Percentiles rank a stretch among this genome's conserved stretches.
phyloP scores from a whole-genome alignment of 202 grass and related monocot species.

The Musa balbisiana region DNA sequence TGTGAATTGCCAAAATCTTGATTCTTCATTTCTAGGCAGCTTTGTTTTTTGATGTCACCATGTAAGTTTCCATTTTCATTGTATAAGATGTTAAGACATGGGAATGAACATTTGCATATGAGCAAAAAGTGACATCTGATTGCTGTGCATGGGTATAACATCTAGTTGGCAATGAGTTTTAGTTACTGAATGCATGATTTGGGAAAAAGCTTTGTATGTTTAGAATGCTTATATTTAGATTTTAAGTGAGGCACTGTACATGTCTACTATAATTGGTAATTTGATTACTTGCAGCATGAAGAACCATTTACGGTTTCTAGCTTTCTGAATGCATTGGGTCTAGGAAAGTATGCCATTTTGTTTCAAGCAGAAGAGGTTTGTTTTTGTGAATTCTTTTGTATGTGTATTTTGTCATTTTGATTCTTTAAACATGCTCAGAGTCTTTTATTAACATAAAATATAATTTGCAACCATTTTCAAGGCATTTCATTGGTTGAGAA shows the following conservation, averaged over 20 bases:
- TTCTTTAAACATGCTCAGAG: neutral
- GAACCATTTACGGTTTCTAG: conserved; percentile 38
- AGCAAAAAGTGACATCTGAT: too few relatives aligned
- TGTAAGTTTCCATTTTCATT: too few relatives aligned
- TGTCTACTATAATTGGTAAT: conserved; percentile 24
- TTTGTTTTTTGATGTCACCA: too few relatives aligned
- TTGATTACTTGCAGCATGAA: conserved; percentile 41
- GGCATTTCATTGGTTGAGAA: neutral
- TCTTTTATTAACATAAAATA: neutral
- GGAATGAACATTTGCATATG: too few relatives aligned
- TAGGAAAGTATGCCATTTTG: conserved; percentile 62
- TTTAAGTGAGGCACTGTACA: neutral
- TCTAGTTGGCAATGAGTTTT: too few relatives aligned
- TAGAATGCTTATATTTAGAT: conserved; percentile 1
- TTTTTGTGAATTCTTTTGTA: neutral
- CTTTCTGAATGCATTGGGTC: conserved; percentile 55
- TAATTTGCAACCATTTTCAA: neutral
- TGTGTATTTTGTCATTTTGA: neutral
- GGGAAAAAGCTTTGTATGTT: neutral
- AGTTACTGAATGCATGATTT: too few relatives aligned
- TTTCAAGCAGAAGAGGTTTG: conserved; percentile 88
- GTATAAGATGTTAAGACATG: too few relatives aligned
- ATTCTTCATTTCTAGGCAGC: too few relatives aligned
- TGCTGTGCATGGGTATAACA: too few relatives aligned
- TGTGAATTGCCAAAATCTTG: too few relatives aligned